These are phyloP conservation scores for Tetrahymena malaccensis DNA, from an alignment of 73 alveolate species.

Conservation along the genomic window DNA sequence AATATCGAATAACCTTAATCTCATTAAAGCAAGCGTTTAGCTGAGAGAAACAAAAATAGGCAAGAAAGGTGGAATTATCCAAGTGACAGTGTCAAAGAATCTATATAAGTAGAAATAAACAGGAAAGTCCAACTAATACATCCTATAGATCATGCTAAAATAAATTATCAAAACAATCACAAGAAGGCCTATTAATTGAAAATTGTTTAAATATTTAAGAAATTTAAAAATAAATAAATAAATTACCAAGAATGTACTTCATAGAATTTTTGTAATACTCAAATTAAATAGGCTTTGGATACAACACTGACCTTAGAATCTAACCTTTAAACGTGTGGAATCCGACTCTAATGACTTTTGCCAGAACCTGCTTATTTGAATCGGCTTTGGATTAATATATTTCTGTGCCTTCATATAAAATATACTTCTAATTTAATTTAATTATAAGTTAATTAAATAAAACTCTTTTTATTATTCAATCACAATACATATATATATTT, in stretches of 20 bases:
- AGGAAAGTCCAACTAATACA: background rate
- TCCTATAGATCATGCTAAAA: background rate
- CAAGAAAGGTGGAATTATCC: constrained; percentile 40
- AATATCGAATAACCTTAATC: background rate
- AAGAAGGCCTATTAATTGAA: background rate
- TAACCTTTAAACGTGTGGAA: constrained; percentile 26
- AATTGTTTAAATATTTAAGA: background rate
- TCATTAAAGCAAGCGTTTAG: constrained; percentile 11
- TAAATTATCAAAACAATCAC: background rate
- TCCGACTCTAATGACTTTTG: constrained; percentile 33
- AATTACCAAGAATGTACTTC: constrained; percentile 2
- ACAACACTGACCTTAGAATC: constrained; percentile 27
- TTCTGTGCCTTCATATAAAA: constrained; percentile 38
- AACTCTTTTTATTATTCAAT: background rate
- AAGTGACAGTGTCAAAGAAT: constrained; percentile 11
- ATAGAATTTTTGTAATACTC: constrained; percentile 13
- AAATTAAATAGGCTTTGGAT: constrained; percentile 1
- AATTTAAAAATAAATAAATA: background rate
- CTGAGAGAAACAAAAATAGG: constrained; percentile 26
- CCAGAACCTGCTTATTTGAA: background rate
- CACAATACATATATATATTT: too few relatives aligned
- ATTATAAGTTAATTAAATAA: background rate
- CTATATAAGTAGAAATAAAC: background rate
- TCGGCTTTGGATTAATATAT: background rate
- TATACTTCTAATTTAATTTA: background rate